phyloP scores from a whole-genome alignment of 169 alveolate species.

The Babesia bovis region DNA sequence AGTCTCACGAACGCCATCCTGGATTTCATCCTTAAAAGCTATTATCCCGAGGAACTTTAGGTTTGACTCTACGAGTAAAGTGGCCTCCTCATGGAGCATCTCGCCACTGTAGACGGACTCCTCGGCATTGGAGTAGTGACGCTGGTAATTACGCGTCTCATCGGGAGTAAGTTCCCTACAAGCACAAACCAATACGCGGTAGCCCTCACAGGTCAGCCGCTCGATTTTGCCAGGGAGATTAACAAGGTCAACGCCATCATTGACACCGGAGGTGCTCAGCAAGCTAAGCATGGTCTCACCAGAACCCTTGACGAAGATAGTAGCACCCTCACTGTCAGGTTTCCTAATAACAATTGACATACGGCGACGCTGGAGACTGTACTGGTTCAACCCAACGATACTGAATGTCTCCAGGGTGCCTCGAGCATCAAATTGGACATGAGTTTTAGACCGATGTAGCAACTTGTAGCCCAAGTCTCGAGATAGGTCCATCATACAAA shows the following conservation, averaged over 20 bases:
- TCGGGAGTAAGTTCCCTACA: conserved; percentile 82
- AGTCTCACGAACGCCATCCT: conserved; percentile 64
- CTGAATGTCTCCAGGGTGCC: conserved; percentile 21
- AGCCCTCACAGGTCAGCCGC: conserved; percentile 85
- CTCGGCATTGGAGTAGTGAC: conserved; percentile 75
- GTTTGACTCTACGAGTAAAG: conserved; percentile 24
- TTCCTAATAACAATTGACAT: conserved; percentile 41
- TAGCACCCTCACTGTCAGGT: conserved; percentile 23
- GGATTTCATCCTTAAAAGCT: conserved; percentile 74
- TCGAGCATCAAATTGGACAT: conserved; percentile 5
- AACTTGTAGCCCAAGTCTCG: conserved; percentile 41
- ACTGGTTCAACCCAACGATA: conserved; percentile 39
- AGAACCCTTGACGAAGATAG: conserved; percentile 26
- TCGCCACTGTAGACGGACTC: conserved; percentile 44
- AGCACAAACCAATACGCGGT: conserved; percentile 90
- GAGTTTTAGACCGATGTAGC: conserved; percentile 19
- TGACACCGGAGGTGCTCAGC: conserved; percentile 5
- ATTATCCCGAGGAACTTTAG: conserved; percentile 64
- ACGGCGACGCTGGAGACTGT: conserved; percentile 24
- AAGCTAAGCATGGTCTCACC: conserved; percentile 32
- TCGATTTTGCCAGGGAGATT: conserved; percentile 55
- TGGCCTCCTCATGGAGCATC: conserved; percentile 32
- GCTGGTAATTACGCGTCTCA: conserved; percentile 80
- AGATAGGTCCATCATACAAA: conserved; percentile 47
- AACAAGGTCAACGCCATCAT: conserved; percentile 35